phyloP scores from a whole-genome alignment of 2,329 filamentous ascomycete genomes.

The Corniculantispora saksenae region DNA sequence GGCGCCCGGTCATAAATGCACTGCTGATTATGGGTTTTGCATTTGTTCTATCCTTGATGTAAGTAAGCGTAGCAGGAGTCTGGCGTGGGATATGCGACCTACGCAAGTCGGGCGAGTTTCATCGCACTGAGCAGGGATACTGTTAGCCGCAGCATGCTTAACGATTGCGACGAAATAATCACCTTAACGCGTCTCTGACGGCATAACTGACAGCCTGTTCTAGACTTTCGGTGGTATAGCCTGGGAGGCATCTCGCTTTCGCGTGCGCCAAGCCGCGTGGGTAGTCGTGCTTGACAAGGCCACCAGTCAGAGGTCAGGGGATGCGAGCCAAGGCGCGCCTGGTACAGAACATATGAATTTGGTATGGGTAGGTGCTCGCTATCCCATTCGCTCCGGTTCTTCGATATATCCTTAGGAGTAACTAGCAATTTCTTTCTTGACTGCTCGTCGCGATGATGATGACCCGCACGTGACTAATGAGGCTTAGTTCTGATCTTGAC shows the following conservation, averaged over 20 bases:
- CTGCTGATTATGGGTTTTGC: conserved; percentile 24
- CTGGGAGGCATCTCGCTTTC: conserved; percentile 24
- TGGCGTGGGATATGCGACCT: background rate
- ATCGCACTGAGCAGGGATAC: conserved; percentile 25
- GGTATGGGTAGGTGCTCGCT: background rate
- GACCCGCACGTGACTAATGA: background rate
- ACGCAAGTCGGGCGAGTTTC: conserved; percentile 26
- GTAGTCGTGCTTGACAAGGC: background rate
- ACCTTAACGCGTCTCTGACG: conserved; percentile 31
- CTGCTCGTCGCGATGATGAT: background rate
- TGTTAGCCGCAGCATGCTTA: background rate
- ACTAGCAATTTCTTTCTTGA: background rate
- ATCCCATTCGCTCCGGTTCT: background rate
- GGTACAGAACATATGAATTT: background rate
- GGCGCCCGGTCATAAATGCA: conserved; percentile 25
- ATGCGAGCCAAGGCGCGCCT: background rate
- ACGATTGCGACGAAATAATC: background rate
- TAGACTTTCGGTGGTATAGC: conserved; percentile 33
- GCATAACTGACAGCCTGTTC: conserved; percentile 30
- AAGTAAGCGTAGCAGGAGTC: background rate
- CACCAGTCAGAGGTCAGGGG: background rate
- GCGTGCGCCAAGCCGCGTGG: background rate
- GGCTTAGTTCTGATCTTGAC: background rate
- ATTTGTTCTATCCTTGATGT: conserved; percentile 22
- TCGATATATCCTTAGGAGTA: background rate